Percentiles rank a stretch among this genome's conserved stretches.
Evolutionary conservation across 257 asterid genomes (phyloP).

Genomic region (Solanum corneliomulleri): DNA sequence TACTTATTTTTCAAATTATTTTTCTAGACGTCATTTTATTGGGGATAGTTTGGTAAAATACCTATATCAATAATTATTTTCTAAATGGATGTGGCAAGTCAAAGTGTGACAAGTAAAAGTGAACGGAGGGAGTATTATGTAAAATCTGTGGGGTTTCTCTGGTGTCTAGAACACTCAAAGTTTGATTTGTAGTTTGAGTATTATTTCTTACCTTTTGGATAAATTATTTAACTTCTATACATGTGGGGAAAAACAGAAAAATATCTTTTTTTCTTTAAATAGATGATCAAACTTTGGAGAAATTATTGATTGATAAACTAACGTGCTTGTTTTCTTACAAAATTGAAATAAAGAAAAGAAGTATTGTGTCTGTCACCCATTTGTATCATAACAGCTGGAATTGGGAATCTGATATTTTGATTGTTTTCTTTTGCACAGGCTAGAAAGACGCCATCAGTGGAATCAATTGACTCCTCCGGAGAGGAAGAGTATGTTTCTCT

Average conservation of each 20-base stretch:
- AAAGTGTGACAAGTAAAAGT: background rate
- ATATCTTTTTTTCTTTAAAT: background rate
- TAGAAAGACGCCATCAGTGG: constrained; percentile 55
- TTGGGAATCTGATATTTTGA: background rate
- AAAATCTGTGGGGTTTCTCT: background rate
- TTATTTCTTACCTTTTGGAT: background rate
- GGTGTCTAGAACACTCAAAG: background rate
- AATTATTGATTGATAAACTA: background rate
- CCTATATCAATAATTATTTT: background rate
- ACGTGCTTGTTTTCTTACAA: background rate
- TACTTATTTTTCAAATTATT: too few relatives aligned
- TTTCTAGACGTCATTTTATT: background rate
- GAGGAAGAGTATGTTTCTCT: constrained; percentile 82
- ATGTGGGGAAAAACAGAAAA: background rate
- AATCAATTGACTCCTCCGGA: constrained; percentile 79
- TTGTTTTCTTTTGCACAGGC: constrained; percentile 36
- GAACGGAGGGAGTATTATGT: background rate
- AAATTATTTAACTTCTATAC: background rate
- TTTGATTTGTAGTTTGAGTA: background rate
- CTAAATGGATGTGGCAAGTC: background rate
- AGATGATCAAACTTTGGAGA: background rate
- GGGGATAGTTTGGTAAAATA: background rate
- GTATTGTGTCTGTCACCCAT: background rate
- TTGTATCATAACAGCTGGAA: background rate
- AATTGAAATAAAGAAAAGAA: background rate